These are phyloP conservation scores for Scalesia atractyloides DNA, from an alignment of 129 eudicot genomes.

Conservation along the genomic window DNA sequence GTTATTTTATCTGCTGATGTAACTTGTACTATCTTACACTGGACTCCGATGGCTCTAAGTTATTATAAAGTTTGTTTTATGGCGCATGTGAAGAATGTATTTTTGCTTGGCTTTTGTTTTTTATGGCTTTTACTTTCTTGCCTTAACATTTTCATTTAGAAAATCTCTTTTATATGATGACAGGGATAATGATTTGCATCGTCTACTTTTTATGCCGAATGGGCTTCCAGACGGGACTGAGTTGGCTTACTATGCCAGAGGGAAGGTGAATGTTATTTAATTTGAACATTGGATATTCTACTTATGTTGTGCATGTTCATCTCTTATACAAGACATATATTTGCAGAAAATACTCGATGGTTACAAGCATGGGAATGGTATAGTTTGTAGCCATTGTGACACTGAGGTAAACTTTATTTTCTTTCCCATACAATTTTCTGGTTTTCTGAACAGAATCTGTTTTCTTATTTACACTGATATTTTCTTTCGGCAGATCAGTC, in stretches of 20 bases:
- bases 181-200: slow-evolving; percentile 96
- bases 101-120: slow-evolving; percentile 2
- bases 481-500: slow-evolving; percentile 70
- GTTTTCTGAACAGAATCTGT: slow-evolving; percentile 5
- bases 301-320: slow-evolving; percentile 16
- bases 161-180: slow-evolving; percentile 18
- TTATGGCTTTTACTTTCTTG: slow-evolving; percentile 11
- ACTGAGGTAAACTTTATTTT: slow-evolving; percentile 55
- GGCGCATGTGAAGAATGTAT: slow-evolving; percentile 2
- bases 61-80: not conserved
- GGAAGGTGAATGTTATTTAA: slow-evolving; percentile 58
- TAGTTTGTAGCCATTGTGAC: slow-evolving; percentile 83
- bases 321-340: not conserved
- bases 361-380: slow-evolving; percentile 91
- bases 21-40: slow-evolving; percentile 1
- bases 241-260: slow-evolving; percentile 83
- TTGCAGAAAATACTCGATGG: slow-evolving; percentile 85
- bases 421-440: slow-evolving; percentile 1
- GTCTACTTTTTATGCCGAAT: slow-evolving; percentile 79
- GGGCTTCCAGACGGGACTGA: slow-evolving; percentile 97
- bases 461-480: slow-evolving; percentile 1
- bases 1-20: slow-evolving; percentile 2
- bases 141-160: slow-evolving; percentile 11
- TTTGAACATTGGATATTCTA: not conserved
- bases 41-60: slow-evolving; percentile 2